Conservation (phyloP, 2,329 filamentous ascomycete genomes). For the Neurospora crassa region DNA sequence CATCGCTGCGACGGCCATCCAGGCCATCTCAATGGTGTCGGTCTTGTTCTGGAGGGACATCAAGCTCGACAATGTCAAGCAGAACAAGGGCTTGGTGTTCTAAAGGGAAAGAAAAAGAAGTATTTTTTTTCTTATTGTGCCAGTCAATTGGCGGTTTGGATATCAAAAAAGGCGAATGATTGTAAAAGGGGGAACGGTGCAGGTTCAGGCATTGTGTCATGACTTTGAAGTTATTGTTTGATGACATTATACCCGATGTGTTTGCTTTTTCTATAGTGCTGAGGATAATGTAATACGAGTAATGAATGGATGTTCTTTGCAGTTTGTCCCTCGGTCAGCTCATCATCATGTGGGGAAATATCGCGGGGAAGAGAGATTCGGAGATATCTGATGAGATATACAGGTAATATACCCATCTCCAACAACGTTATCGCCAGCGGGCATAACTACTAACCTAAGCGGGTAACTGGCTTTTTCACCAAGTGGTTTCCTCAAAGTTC, state of each 20-base stretch:
- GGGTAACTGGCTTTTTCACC: background rate
- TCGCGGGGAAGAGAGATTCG: background rate
- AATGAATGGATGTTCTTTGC: background rate
- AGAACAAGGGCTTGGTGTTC: conserved; percentile 28
- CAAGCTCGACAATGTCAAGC: conserved; percentile 33
- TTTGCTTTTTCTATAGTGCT: background rate
- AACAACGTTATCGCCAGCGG: background rate
- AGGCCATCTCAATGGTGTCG: conserved; percentile 29
- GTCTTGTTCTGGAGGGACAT: conserved; percentile 40
- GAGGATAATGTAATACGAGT: background rate
- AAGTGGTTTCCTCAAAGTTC: background rate
- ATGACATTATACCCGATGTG: background rate
- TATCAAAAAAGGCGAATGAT: background rate
- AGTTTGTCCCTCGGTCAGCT: background rate
- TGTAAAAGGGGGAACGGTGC: background rate
- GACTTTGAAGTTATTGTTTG: background rate
- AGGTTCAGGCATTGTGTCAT: background rate
- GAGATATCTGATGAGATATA: background rate
- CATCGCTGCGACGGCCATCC: conserved; percentile 27
- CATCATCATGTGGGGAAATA: background rate
- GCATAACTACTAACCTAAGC: background rate
- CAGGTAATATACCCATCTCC: background rate
- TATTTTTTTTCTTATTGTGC: background rate
- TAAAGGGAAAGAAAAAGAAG: conserved; percentile 10
- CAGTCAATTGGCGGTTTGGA: background rate